Conservation (phyloP, 2,329 filamentous ascomycete genomes). For the Fusarium denticulatum region DNA sequence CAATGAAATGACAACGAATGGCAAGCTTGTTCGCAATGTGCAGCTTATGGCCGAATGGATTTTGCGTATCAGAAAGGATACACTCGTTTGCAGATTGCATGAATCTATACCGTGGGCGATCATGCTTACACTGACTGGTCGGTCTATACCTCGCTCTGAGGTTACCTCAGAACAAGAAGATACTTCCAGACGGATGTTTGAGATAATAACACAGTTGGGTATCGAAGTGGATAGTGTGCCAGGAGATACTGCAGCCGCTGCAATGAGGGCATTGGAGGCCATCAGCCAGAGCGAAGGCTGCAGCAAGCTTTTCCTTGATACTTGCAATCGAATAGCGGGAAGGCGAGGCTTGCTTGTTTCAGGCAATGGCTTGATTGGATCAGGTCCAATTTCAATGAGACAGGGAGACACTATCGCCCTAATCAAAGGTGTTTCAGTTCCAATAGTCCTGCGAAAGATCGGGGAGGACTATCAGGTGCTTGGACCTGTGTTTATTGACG, state of each 20-base stretch:
- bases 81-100: neutral
- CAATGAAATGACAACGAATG: neutral
- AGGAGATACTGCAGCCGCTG: neutral
- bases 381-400: neutral
- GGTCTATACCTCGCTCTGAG: neutral
- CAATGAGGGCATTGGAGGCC: neutral
- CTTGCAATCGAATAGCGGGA: neutral
- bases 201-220: neutral
- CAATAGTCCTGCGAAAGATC: neutral
- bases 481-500: neutral
- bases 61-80: neutral
- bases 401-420: neutral
- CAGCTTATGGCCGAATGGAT: neutral
- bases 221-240: fast-evolving
- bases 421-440: neutral
- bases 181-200: neutral
- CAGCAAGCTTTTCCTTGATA: neutral
- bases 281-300: neutral
- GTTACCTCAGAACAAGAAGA: neutral
- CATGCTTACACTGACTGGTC: neutral
- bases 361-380: neutral
- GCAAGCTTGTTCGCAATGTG: neutral
- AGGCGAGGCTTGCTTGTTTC: neutral
- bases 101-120: neutral
- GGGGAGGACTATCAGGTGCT: neutral